A percentile compares a stretch with the other conserved stretches of the same genome.
These are phyloP conservation scores for Gardenia jasminoides DNA, from an alignment of 257 asterid species.

Conservation along the genomic window DNA sequence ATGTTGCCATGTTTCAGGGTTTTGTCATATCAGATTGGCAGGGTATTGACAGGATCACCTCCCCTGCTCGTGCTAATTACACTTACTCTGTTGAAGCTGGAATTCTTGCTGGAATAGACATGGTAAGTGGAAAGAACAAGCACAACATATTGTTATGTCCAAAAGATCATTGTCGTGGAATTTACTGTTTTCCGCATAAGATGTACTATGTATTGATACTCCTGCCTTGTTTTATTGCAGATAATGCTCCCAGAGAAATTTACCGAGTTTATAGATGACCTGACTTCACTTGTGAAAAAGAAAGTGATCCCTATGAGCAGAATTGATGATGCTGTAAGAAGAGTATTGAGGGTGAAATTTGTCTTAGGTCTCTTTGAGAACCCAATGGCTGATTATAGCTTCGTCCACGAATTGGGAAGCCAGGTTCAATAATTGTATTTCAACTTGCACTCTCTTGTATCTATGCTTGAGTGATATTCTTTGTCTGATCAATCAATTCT, in stretches of 20 bases:
- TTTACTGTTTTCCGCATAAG: conserved; percentile 26
- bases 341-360: conserved; percentile 46
- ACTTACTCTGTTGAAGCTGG: conserved; percentile 77
- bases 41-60: conserved; percentile 74
- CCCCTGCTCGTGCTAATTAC: conserved; percentile 69
- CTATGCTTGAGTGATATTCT: not conserved
- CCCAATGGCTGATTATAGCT: conserved; percentile 40
- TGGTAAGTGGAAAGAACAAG: conserved; percentile 41
- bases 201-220: conserved; percentile 31
- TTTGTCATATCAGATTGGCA: conserved; percentile 87
- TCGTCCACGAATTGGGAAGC: conserved; percentile 39
- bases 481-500: conserved; percentile 11
- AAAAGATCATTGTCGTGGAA: no score
- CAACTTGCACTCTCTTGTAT: not conserved
- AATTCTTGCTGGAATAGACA: conserved; percentile 76
- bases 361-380: conserved; percentile 44
- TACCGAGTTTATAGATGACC: conserved; percentile 29
- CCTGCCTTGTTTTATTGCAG: conserved; percentile 27
- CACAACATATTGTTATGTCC: not conserved
- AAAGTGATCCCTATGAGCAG: conserved; percentile 42
- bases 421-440: conserved; percentile 19
- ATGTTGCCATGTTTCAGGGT: conserved; percentile 48
- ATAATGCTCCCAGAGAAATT: conserved; percentile 43
- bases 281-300: conserved; percentile 35
- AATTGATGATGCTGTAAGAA: conserved; percentile 48